Base-by-base conservation (phyloP, 2,329 filamentous ascomycete genomes). In the Amesomyces nigricolor region DNA sequence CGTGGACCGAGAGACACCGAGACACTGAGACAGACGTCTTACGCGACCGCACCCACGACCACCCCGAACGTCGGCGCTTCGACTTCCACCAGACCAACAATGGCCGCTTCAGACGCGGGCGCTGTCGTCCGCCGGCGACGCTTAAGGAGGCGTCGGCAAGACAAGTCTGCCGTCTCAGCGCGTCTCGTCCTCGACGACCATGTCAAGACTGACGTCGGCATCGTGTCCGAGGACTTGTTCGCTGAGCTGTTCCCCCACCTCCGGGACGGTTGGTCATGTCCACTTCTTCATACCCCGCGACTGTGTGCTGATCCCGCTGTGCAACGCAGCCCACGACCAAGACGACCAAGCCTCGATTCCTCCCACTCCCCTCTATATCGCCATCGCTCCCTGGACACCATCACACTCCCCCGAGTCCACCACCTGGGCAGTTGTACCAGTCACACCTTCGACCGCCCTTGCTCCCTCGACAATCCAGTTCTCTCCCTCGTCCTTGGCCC, bases 221-320 rank as follows among this genome's bases (percentile, higher is more conserved):
- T 94, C 61, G 72, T 97, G 51, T 96, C 92, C 11, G 86, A 90
- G 65, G 90, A 96, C 70, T 78, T 99, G 50, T 90, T 91, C 65
- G 77, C 80, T 46, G 88, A 95, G 67, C 79, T 97, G 50, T 91
- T 95, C 72, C 85, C 88, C 59, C 74, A 82, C 64, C 66, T 79
- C 63, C 71, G 72, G 62, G 65, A 75, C 66, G 70, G 80, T 84
- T 69, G 70, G 80, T 76, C 63, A 64, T 62, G 47, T 48, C 17
- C n/a, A 7, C 26, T 5, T n/a, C 8, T 13, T 35, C 11, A 62
- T 57, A 62, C 52, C 35, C 45, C 45, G 50, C 10, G 39, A 46
- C 58, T 22, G 61, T 60, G 47, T 57, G 61, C 50, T 62, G 54
- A 59, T 46, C 51, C 11, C 46, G 29, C 30, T n/a, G 48, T 56